Percentiles rank a stretch among this genome's conserved stretches.
phyloP scores from a whole-genome alignment of 2,329 filamentous ascomycete genomes.

The Laburnicola sp. region DNA sequence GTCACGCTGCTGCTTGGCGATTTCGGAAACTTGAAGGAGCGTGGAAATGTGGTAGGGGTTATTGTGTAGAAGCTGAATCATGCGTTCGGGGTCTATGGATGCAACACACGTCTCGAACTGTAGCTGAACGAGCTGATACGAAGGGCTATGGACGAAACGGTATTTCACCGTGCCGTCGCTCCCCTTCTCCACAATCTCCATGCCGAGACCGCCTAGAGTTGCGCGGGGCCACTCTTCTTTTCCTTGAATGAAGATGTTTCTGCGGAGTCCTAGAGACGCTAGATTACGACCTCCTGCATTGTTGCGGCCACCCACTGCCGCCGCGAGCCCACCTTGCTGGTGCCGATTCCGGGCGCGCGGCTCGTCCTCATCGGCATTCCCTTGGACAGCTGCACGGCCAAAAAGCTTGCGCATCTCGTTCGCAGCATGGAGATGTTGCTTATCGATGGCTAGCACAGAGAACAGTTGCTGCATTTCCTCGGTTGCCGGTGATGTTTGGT shows the following conservation, averaged over 20 bases:
- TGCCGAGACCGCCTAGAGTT: slow-evolving; percentile 78
- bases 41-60: slow-evolving; percentile 92
- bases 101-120: slow-evolving; percentile 81
- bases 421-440: slow-evolving; percentile 76
- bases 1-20: slow-evolving; percentile 89
- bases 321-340: slow-evolving; percentile 61
- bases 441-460: slow-evolving; percentile 63
- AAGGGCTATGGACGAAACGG: slow-evolving; percentile 71
- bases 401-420: slow-evolving; percentile 89
- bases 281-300: slow-evolving; percentile 63
- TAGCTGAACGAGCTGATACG: slow-evolving; percentile 74
- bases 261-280: slow-evolving; percentile 69
- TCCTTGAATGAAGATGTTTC: slow-evolving; percentile 83
- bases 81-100: slow-evolving; percentile 77
- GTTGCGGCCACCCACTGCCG: slow-evolving; percentile 58
- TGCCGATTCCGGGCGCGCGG: slow-evolving; percentile 56
- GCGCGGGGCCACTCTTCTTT: slow-evolving; percentile 85
- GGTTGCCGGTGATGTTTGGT: slow-evolving; percentile 27
- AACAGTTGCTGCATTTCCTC: slow-evolving; percentile 54
- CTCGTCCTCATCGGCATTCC: slow-evolving; percentile 55
- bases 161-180: slow-evolving; percentile 69
- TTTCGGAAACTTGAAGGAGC: slow-evolving; percentile 88
- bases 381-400: slow-evolving; percentile 65
- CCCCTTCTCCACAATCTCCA: slow-evolving; percentile 67
- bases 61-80: slow-evolving; percentile 73